phyloP scores from a whole-genome alignment of 306 rosid species.

The Cicer chorassanicum region DNA sequence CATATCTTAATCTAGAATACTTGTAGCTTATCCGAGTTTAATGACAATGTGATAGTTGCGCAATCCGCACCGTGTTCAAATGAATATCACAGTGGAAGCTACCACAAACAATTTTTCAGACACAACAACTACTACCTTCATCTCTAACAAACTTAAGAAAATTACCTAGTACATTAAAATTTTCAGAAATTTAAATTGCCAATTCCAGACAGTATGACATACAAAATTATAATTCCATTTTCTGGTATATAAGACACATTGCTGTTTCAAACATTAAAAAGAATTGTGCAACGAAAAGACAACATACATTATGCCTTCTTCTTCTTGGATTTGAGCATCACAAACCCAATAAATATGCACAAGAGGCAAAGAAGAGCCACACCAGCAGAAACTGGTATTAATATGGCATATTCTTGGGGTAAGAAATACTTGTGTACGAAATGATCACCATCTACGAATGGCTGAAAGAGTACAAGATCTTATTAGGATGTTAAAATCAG shows the following conservation, averaged over 20 bases:
- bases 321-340: conserved; percentile 94
- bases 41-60: too few species aligned
- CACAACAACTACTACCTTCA: too few species aligned
- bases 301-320: conserved; percentile 65
- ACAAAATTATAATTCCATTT: not conserved
- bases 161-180: too few species aligned
- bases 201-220: not conserved
- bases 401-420: conserved; percentile 87
- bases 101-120: too few species aligned
- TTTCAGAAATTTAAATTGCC: too few species aligned
- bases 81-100: too few species aligned
- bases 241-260: not conserved
- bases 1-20: too few species aligned
- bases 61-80: too few species aligned
- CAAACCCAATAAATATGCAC: conserved; percentile 72
- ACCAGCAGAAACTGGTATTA: conserved; percentile 80
- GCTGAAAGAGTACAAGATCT: conserved; percentile 65
- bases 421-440: conserved; percentile 84
- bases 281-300: conserved; percentile 15
- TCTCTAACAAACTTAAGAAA: too few species aligned
- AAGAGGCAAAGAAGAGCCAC: conserved; percentile 78
- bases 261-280: conserved; percentile 12
- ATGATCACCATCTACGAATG: conserved; percentile 90
- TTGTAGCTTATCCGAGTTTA: too few species aligned
- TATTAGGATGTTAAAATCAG: conserved; percentile 19